A percentile compares a stretch with the other conserved stretches of the same genome.
These are phyloP conservation scores for Termitomyces titanicus DNA, from an alignment of 768 basidiomycete species.

Conservation along the genomic window DNA sequence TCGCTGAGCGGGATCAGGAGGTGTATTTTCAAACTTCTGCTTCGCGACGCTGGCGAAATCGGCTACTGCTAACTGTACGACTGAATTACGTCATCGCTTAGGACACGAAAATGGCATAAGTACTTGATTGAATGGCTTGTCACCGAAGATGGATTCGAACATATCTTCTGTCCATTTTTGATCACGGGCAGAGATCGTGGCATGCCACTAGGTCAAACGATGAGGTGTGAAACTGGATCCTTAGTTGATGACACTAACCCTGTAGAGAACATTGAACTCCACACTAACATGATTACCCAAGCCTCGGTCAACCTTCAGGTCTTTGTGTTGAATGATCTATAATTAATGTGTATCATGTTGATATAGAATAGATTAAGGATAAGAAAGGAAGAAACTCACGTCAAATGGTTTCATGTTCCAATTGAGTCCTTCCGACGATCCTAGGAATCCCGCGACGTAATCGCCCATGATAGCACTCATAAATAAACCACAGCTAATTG, in stretches of 20 bases:
- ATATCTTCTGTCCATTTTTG: constrained; percentile 45
- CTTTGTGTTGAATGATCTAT: constrained; percentile 32
- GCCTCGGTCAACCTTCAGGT: constrained; percentile 39
- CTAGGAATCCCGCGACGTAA: constrained; percentile 57
- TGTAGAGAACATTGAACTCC: constrained; percentile 56
- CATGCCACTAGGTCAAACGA: constrained; percentile 44
- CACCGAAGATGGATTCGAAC: constrained; percentile 38
- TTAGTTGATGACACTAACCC: constrained; percentile 21
- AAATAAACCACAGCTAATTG: constrained; percentile 45
- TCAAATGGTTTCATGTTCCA: constrained; percentile 55
- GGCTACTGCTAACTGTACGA: constrained; percentile 13
- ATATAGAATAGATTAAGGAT: not conserved
- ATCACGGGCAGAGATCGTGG: constrained; percentile 46
- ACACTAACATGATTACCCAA: constrained; percentile 62
- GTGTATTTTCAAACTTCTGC: constrained; percentile 11
- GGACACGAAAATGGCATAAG: not conserved
- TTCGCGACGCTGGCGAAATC: constrained; percentile 20
- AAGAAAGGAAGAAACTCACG: constrained; percentile 10
- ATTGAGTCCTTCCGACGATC: constrained; percentile 44
- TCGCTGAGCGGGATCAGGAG: constrained; percentile 30
- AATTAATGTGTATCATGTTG: not conserved
- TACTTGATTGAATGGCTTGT: constrained; percentile 33
- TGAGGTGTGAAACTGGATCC: not conserved
- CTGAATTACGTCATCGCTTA: not conserved
- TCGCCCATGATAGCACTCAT: constrained; percentile 51